Conservation (phyloP, 1,284 basidiomycete genomes). For the Wallemia hederae region DNA sequence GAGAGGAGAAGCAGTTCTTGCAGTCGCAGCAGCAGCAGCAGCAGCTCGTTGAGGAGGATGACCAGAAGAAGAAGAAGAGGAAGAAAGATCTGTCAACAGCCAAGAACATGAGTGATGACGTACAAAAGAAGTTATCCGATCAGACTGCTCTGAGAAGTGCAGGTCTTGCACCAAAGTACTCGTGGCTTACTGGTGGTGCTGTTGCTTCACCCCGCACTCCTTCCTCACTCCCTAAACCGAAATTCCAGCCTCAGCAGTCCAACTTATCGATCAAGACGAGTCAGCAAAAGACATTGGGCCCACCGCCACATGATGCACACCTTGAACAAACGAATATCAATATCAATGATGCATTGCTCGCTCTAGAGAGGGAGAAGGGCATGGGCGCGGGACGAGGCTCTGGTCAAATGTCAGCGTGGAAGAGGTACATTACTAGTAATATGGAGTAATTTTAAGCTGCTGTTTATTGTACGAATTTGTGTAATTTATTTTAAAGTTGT, state of each 20-base stretch:
- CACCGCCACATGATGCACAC: neutral
- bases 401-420: slow-evolving; percentile 8
- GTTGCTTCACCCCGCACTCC: slow-evolving; percentile 12
- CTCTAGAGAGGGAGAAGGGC: slow-evolving; percentile 11
- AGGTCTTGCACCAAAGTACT: slow-evolving; percentile 33
- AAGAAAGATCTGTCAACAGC: slow-evolving; percentile 55
- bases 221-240: neutral
- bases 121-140: slow-evolving; percentile 61
- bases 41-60: slow-evolving; percentile 24
- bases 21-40: slow-evolving; percentile 16
- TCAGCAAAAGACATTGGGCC: neutral
- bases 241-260: slow-evolving; percentile 2
- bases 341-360: slow-evolving; percentile 10
- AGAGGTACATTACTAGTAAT: slow-evolving; percentile 1
- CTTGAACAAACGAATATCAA: slow-evolving; percentile 5
- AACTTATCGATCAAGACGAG: neutral
- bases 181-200: slow-evolving; percentile 44
- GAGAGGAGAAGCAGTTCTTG: neutral
- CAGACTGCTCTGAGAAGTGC: slow-evolving; percentile 58
- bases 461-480: neutral
- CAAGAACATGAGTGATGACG: slow-evolving; percentile 59
- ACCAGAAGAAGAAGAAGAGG: slow-evolving; percentile 46
- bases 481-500: no score
- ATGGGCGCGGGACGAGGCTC: slow-evolving; percentile 10
- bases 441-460: neutral